Base-by-base conservation (phyloP, 2,329 filamentous ascomycete genomes). In the Cercospora berteroae region DNA sequence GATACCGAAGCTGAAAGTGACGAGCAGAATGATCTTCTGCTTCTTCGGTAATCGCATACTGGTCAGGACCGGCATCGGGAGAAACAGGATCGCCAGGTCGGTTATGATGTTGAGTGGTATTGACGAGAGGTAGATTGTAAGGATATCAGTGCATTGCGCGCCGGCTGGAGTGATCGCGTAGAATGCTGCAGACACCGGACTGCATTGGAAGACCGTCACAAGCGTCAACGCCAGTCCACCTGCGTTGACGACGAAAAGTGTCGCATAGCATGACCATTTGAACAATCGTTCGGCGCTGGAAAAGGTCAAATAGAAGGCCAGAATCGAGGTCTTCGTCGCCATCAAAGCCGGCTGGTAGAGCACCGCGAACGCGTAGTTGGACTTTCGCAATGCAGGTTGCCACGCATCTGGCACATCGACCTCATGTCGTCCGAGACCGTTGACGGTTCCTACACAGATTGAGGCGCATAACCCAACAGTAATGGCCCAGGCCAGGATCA, bases 41-140 rank as follows among this genome's bases (percentile, higher is more conserved):
- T 92, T 91, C 67, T 83, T 86, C 0, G 94, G 94, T 9, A 98
- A 81, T 58, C 89, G 89, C 90, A 97, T 95, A 63, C 89, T 86
- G 0, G 93, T 96, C 20, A 97, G 82, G 9, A 97, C 91, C 1
- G 94, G 94, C 74, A 97, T 92, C 0, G 94, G 94, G 10, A 97
- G 82, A 52, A 95, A 90, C 31, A 98, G 83, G 60, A 97, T 93
- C 52, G 92, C 91, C 64, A 97, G 83, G 75, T 97, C 94, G 20
- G 93, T 96, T 69, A 96, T 89, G 73, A 97, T 92, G 80, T 97
- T 97, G 76, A 97, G 87, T 0, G 94, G 94, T 0, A 94, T 91
- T 5, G 93, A 94, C 5, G 87, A 87, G 9, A 90, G 86, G 72
- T 89, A 89, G 39, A 90, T 81, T 1, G 86, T 88, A 64, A 89